Conservation (phyloP, 352 stramenopile species). For the Pseudoperonospora humuli region DNA sequence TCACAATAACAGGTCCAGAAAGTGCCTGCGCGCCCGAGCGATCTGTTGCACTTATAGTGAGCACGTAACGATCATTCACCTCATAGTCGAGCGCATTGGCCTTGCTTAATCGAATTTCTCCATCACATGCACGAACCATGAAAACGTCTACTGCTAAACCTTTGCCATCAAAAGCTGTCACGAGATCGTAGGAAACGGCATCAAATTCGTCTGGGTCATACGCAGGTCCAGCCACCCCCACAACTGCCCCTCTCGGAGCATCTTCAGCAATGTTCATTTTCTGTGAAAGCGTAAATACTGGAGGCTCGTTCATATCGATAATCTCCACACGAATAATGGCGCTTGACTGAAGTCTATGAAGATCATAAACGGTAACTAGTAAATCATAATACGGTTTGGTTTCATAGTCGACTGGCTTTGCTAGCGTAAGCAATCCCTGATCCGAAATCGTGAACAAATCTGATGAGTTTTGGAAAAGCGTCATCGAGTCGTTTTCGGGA, state of each 20-base stretch:
- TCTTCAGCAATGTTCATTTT: slow-evolving; percentile 34
- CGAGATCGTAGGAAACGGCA: slow-evolving; percentile 32
- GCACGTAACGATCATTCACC: slow-evolving; percentile 14
- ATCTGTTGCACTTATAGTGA: slow-evolving; percentile 40
- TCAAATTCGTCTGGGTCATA: slow-evolving; percentile 49
- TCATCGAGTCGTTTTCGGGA: slow-evolving; percentile 50
- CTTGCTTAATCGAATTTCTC: slow-evolving; percentile 33
- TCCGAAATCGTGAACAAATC: slow-evolving; percentile 24
- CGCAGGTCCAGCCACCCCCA: slow-evolving; percentile 26
- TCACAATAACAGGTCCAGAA: slow-evolving; percentile 6
- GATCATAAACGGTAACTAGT: slow-evolving; percentile 8
- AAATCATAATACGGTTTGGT: slow-evolving; percentile 17
- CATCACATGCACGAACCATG: slow-evolving; percentile 45
- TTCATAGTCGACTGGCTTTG: slow-evolving; percentile 17
- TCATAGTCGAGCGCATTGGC: slow-evolving; percentile 34
- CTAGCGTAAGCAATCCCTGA: slow-evolving; percentile 8
- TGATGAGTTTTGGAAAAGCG: slow-evolving; percentile 19
- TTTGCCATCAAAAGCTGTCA: slow-evolving; percentile 13
- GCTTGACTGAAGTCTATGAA: slow-evolving; percentile 2
- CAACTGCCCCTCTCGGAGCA: slow-evolving; percentile 18
- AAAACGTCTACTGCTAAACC: slow-evolving; percentile 40
- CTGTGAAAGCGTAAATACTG: slow-evolving; percentile 24
- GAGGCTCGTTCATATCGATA: slow-evolving; percentile 43
- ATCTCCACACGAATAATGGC: slow-evolving; percentile 29
- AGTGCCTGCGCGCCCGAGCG: slow-evolving; percentile 25